These are phyloP conservation scores for Typha latifolia DNA, from an alignment of 176 grass and related monocot genomes.

Conservation along the genomic window DNA sequence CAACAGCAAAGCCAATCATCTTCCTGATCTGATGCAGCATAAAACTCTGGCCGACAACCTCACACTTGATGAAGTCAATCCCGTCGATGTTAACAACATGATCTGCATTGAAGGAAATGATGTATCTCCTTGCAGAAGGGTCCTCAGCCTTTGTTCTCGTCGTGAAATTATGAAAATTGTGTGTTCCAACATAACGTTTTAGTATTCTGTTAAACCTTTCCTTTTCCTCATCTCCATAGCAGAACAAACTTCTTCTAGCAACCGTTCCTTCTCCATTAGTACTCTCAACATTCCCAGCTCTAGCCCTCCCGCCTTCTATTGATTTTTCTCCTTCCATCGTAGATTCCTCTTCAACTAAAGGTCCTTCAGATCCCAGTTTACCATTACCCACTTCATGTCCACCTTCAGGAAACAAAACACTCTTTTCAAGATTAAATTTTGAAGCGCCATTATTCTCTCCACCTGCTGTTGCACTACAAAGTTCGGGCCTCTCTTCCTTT, in stretches of 20 bases:
- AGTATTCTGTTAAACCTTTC: constrained; percentile 63
- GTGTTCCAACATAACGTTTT: constrained; percentile 78
- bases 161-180: constrained; percentile 96
- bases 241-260: constrained; percentile 27
- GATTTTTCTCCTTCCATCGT: not conserved
- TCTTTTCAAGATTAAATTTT: not conserved
- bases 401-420: not conserved
- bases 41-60: constrained; percentile 92
- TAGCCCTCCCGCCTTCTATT: constrained; percentile 9
- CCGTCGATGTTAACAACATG: constrained; percentile 55
- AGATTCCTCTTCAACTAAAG: constrained; percentile 6
- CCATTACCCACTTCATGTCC: not conserved
- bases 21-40: constrained; percentile 97
- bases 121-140: constrained; percentile 77
- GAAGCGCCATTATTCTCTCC: constrained; percentile 5
- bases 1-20: constrained; percentile 76
- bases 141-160: constrained; percentile 96
- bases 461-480: not conserved
- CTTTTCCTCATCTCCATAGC: constrained; percentile 56
- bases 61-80: constrained; percentile 91
- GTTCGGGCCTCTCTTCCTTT: constrained; percentile 8
- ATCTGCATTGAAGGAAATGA: constrained; percentile 78
- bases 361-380: not conserved
- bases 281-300: constrained; percentile 18
- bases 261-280: constrained; percentile 18